Conservation (phyloP, 495 filamentous ascomycete species). For the Neurospora intermedia region DNA sequence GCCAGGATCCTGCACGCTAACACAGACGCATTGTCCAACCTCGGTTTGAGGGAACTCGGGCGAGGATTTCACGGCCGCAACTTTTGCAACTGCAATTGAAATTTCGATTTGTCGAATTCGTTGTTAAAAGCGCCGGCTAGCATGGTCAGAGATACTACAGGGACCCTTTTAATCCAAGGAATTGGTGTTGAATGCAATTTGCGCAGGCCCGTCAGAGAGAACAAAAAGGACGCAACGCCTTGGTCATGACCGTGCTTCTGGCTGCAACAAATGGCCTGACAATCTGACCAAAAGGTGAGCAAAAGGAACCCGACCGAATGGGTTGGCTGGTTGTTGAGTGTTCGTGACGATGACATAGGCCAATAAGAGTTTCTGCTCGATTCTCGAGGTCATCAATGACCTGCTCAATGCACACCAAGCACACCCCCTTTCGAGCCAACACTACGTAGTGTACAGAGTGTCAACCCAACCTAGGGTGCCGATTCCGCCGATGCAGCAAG, state of each 20-base stretch:
- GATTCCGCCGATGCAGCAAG: background rate
- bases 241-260: background rate
- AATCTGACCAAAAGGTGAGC: background rate
- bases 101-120: background rate
- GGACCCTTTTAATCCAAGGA: background rate
- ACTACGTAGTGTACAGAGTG: background rate
- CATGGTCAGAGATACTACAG: background rate
- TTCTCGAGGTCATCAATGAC: background rate
- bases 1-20: conserved; percentile 3
- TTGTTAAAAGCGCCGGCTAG: background rate
- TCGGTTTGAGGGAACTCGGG: conserved; percentile 8
- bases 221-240: background rate
- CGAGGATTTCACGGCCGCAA: background rate
- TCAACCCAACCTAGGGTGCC: background rate
- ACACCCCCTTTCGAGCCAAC: background rate
- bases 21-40: conserved; percentile 3
- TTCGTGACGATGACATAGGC: background rate
- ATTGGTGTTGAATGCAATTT: background rate
- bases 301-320: background rate
- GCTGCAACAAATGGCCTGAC: background rate
- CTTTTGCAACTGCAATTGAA: background rate
- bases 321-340: background rate
- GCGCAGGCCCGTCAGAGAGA: background rate
- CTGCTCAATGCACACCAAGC: background rate
- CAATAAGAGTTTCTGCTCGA: background rate